Conservation (phyloP, 345 rosid species). For the Rhodamnia rubescens region DNA sequence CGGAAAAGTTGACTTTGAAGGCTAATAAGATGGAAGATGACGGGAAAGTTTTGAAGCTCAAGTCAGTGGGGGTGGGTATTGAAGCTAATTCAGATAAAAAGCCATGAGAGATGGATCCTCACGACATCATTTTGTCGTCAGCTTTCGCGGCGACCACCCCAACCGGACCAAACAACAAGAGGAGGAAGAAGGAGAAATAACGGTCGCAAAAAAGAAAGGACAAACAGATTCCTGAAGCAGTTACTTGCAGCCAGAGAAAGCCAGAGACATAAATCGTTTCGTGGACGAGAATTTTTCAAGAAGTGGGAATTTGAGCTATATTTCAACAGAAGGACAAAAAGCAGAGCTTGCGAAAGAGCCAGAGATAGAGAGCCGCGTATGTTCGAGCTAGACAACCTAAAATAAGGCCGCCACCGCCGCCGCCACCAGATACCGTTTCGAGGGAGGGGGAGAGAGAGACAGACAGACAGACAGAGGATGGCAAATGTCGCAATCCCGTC, state of each 20-base stretch:
- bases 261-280: background rate
- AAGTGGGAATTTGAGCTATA: background rate
- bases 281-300: background rate
- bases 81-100: background rate
- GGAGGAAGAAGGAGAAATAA: background rate
- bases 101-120: background rate
- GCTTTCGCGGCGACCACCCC: background rate
- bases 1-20: constrained; percentile 21
- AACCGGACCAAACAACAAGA: background rate
- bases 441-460: background rate
- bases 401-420: background rate
- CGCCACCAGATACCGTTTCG: background rate
- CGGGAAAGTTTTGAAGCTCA: background rate
- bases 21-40: background rate
- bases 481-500: background rate
- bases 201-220: background rate
- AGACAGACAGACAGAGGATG: background rate
- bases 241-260: background rate
- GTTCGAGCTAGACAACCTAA: background rate
- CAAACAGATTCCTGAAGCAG: background rate
- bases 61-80: background rate
- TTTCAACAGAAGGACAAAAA: background rate
- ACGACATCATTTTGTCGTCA: background rate
- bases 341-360: background rate
- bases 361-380: background rate